phyloP scores from a whole-genome alignment of 495 filamentous ascomycete species.

The Stereocaulon alpinum region DNA sequence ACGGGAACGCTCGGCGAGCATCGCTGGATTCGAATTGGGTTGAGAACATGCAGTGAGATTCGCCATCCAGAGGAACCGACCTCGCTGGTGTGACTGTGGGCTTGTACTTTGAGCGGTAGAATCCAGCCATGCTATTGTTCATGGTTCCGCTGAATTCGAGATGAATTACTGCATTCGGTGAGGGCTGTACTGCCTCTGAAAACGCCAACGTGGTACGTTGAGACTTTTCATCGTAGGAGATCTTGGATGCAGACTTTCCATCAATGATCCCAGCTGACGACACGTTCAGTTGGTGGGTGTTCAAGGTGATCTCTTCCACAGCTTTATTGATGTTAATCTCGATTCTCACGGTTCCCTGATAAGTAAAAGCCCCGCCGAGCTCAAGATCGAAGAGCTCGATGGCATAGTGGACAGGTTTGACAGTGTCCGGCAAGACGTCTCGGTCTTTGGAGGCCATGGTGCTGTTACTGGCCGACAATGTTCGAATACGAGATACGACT shows the following conservation, averaged over 20 bases:
- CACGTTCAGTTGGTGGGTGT: constrained; percentile 56
- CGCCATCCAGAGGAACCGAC: constrained; percentile 65
- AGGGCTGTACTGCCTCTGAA: constrained; percentile 50
- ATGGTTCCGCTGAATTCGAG: constrained; percentile 77
- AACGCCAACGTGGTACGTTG: constrained; percentile 72
- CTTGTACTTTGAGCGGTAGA: constrained; percentile 93
- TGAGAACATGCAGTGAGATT: constrained; percentile 85
- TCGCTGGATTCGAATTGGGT: constrained; percentile 97
- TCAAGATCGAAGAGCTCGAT: constrained; percentile 74
- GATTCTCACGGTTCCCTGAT: constrained; percentile 67
- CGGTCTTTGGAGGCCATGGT: constrained; percentile 11
- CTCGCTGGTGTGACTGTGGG: constrained; percentile 54
- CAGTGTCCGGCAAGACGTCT: constrained; percentile 16
- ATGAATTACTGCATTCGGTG: constrained; percentile 49
- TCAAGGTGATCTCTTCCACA: constrained; percentile 64
- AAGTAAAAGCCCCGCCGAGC: constrained; percentile 59
- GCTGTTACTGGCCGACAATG: background rate
- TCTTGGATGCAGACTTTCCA: constrained; percentile 21
- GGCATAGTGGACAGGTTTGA: constrained; percentile 78
- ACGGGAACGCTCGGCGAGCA: constrained; percentile 87
- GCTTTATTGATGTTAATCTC: constrained; percentile 49
- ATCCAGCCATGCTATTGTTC: constrained; percentile 93
- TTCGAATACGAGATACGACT: background rate
- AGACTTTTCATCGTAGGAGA: constrained; percentile 66
- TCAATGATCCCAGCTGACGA: constrained; percentile 36